Conservation (phyloP, 495 filamentous ascomycete genomes). For the Podospora pseudocomata region DNA sequence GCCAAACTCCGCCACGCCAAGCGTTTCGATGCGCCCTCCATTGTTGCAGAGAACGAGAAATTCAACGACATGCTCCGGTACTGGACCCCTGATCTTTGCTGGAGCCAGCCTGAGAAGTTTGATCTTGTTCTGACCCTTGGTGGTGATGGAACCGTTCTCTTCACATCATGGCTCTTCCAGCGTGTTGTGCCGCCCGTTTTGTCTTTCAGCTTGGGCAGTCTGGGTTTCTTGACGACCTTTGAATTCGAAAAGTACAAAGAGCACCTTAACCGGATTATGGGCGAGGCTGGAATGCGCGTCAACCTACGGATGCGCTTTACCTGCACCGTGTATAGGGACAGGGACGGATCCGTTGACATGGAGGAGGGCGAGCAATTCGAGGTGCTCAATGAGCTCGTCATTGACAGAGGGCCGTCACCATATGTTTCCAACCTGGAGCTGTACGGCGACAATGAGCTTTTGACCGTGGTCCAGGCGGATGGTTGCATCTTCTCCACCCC, state of each 20-base stretch:
- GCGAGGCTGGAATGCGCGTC: conserved; percentile 87
- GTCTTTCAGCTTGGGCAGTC: conserved; percentile 80
- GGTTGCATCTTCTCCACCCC: conserved; percentile 97
- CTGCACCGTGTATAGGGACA: conserved; percentile 80
- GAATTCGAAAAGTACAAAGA: conserved; percentile 79
- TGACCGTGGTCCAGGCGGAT: conserved; percentile 93
- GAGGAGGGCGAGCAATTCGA: conserved; percentile 85
- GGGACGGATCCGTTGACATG: conserved; percentile 47
- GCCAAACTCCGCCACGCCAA: conserved; percentile 81
- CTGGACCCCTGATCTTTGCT: conserved; percentile 94
- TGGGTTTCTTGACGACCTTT: conserved; percentile 92
- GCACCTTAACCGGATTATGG: conserved; percentile 81
- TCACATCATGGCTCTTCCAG: conserved; percentile 92
- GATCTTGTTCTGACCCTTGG: conserved; percentile 90
- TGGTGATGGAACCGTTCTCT: conserved; percentile 88
- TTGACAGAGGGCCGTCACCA: conserved; percentile 93
- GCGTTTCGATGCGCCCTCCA: conserved; percentile 73
- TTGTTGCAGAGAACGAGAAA: conserved; percentile 65
- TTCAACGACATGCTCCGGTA: conserved; percentile 79
- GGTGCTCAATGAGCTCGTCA: conserved; percentile 94
- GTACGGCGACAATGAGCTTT: conserved; percentile 85
- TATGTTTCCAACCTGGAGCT: conserved; percentile 95
- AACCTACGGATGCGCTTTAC: conserved; percentile 97
- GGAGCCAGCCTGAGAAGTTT: conserved; percentile 82
- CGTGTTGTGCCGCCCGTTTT: conserved; percentile 86